Percentiles rank a stretch among this genome's conserved stretches.
phyloP scores from a whole-genome alignment of 768 basidiomycete genomes.

The Podaxis sp. region DNA sequence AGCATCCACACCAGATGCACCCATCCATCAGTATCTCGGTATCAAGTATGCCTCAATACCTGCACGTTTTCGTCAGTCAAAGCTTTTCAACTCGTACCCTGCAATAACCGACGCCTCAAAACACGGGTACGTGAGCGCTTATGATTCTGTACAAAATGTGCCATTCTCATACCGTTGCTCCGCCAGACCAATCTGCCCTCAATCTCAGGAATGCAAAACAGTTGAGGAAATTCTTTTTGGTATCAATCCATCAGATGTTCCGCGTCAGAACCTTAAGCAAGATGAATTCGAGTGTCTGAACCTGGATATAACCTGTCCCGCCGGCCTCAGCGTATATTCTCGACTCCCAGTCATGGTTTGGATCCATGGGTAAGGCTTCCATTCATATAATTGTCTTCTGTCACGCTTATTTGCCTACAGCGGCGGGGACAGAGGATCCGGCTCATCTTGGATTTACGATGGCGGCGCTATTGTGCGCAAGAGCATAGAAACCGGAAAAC shows the following conservation, averaged over 20 bases:
- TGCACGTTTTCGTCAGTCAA: constrained; percentile 74
- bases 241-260: constrained; percentile 48
- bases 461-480: constrained; percentile 69
- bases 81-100: constrained; percentile 56
- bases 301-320: constrained; percentile 76
- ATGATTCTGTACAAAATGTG: neutral
- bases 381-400: constrained; percentile 22
- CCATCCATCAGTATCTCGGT: constrained; percentile 71
- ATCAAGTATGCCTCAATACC: constrained; percentile 77
- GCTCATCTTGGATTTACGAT: constrained; percentile 77
- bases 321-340: constrained; percentile 48
- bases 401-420: constrained; percentile 32
- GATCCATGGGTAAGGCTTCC: constrained; percentile 67
- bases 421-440: constrained; percentile 70
- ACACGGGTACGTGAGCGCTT: constrained; percentile 51
- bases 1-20: constrained; percentile 50
- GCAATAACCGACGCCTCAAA: constrained; percentile 58
- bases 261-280: constrained; percentile 54
- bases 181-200: constrained; percentile 73
- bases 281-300: constrained; percentile 82
- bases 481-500: constrained; percentile 60
- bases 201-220: constrained; percentile 40
- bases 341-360: constrained; percentile 77
- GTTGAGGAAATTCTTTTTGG: constrained; percentile 65
- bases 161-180: constrained; percentile 7